Evolutionary conservation across 78 protist genomes (phyloP).

Genomic region (Dictyostelium citrinum): DNA sequence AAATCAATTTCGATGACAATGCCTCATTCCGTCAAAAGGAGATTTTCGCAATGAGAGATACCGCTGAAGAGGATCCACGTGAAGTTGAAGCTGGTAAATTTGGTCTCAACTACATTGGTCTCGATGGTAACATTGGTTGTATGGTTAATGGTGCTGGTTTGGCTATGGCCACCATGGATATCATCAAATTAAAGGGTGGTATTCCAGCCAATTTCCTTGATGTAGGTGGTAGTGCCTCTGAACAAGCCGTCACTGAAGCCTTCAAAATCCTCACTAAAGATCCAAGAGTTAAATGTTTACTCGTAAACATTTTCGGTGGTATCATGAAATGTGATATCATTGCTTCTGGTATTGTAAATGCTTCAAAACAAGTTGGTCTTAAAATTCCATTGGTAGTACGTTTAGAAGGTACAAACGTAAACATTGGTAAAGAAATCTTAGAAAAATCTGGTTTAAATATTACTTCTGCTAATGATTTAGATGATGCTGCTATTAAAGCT

Average conservation of each 20-base stretch:
- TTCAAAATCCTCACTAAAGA: slow-evolving; percentile 92
- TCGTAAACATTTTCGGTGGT: slow-evolving; percentile 97
- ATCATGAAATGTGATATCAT: slow-evolving; percentile 94
- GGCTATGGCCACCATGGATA: slow-evolving; percentile 99
- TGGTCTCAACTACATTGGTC: slow-evolving; percentile 97
- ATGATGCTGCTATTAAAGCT: slow-evolving; percentile 93
- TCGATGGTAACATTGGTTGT: slow-evolving; percentile 99
- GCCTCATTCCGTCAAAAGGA: slow-evolving; percentile 97
- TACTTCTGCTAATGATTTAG: slow-evolving; percentile 88
- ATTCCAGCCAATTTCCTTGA: slow-evolving; percentile 99
- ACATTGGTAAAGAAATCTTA: slow-evolving; percentile 86
- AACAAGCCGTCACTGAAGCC: slow-evolving; percentile 88
- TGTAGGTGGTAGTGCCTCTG: slow-evolving; percentile 97
- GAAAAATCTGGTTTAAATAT: slow-evolving; percentile 84
- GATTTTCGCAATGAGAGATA: slow-evolving; percentile 90
- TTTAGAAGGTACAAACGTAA: slow-evolving; percentile 92
- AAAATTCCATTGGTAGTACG: slow-evolving; percentile 90
- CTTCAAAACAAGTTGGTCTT: slow-evolving; percentile 80
- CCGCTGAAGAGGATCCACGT: slow-evolving; percentile 93
- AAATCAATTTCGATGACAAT: slow-evolving; percentile 98
- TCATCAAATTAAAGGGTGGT: slow-evolving; percentile 93
- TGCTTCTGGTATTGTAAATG: slow-evolving; percentile 93
- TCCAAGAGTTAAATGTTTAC: slow-evolving; percentile 83
- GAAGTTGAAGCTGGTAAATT: slow-evolving; percentile 93
- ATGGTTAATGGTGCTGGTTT: slow-evolving; percentile 99